phyloP scores from a whole-genome alignment of 164 flowering plant species.

The Vitis labrusca region DNA sequence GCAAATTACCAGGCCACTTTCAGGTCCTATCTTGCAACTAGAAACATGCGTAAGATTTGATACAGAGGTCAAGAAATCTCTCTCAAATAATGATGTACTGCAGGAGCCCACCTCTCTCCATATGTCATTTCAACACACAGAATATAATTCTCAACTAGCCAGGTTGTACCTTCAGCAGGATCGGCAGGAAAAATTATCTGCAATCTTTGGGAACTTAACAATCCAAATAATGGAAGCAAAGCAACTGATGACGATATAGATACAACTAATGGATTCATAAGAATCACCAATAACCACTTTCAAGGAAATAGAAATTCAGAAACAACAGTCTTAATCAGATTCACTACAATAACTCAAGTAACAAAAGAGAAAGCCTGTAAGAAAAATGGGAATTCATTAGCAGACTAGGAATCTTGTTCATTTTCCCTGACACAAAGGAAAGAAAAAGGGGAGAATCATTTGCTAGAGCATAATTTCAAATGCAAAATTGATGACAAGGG shows the following conservation, averaged over 20 bases:
- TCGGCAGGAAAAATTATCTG: conserved; percentile 14
- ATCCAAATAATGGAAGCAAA: background rate
- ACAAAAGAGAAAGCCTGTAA: no score
- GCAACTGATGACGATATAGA: background rate
- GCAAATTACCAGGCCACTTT: conserved; percentile 4
- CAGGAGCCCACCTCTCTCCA: conserved; percentile 5
- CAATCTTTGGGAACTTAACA: background rate
- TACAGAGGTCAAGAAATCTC: conserved; percentile 9
- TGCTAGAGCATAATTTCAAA: no score
- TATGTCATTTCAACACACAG: background rate
- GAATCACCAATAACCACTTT: background rate
- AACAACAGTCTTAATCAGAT: background rate
- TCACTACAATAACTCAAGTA: background rate
- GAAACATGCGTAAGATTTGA: conserved; percentile 4
- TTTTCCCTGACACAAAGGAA: no score
- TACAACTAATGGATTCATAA: background rate
- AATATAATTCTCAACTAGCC: conserved; percentile 8
- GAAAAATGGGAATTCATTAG: no score
- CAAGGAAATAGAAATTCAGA: background rate
- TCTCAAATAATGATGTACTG: conserved; percentile 5
- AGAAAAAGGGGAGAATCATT: no score
- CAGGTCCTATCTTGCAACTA: conserved; percentile 16
- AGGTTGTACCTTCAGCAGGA: conserved; percentile 2
- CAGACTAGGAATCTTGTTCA: no score
- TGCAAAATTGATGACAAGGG: no score